A percentile compares a stretch with the other conserved stretches of the same genome.
Conservation (phyloP, 2,329 filamentous ascomycete genomes). For the Aspergillus sp. region DNA sequence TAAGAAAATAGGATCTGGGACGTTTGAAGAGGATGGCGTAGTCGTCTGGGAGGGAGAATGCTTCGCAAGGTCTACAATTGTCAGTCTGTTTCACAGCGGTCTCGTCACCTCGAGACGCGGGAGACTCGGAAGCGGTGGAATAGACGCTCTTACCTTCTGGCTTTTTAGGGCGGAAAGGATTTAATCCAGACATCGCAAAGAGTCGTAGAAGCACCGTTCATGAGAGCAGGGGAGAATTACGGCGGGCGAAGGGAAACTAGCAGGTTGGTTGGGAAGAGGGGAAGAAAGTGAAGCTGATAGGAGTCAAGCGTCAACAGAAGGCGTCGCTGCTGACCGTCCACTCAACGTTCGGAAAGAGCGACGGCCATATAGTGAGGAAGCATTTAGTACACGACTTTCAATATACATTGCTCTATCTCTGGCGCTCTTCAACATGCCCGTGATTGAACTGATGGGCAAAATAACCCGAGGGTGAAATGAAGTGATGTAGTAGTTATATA, state of each 20-base stretch:
- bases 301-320: slow-evolving; percentile 11
- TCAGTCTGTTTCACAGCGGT: slow-evolving; percentile 19
- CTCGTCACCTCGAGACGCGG: slow-evolving; percentile 7
- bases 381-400: background rate
- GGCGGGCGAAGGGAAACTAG: slow-evolving; percentile 10
- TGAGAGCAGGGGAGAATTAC: slow-evolving; percentile 31
- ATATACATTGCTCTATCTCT: background rate
- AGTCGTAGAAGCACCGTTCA: slow-evolving; percentile 33
- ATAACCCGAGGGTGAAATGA: slow-evolving; percentile 18
- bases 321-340: slow-evolving; percentile 14
- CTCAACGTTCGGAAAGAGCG: slow-evolving; percentile 19
- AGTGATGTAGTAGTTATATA: slow-evolving; percentile 21
- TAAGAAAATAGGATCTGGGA: slow-evolving; percentile 12
- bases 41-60: slow-evolving; percentile 1
- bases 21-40: slow-evolving; percentile 12
- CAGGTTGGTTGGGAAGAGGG: slow-evolving; percentile 22
- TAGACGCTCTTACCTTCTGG: slow-evolving; percentile 34
- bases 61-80: slow-evolving; percentile 19
- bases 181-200: slow-evolving; percentile 52
- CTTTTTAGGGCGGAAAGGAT: slow-evolving; percentile 56
- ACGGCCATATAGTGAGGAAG: slow-evolving; percentile 2
- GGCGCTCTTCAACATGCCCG: slow-evolving; percentile 1
- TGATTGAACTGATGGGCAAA: background rate
- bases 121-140: slow-evolving; percentile 26
- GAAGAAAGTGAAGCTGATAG: slow-evolving; percentile 20